Conservation (phyloP, 352 stramenopile species). For the Phytophthora capsici region DNA sequence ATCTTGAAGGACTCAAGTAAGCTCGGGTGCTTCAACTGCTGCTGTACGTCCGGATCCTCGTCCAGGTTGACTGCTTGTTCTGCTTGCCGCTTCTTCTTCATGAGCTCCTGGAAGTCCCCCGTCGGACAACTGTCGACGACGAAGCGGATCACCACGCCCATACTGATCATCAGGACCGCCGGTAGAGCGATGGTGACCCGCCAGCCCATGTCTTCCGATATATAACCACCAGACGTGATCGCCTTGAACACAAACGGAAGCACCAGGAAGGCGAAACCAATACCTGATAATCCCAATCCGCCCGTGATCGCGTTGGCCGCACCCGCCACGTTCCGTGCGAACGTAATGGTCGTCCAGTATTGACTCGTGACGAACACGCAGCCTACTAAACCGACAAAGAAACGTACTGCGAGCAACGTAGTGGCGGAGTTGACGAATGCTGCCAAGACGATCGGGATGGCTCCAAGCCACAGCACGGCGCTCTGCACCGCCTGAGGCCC, state of each 20-base stretch:
- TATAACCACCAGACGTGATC: slow-evolving; percentile 15
- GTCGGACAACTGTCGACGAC: slow-evolving; percentile 92
- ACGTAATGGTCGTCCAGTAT: slow-evolving; percentile 95
- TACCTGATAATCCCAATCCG: slow-evolving; percentile 93
- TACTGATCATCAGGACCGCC: slow-evolving; percentile 83
- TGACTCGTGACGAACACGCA: slow-evolving; percentile 77
- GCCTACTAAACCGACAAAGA: slow-evolving; percentile 95
- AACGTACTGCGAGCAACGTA: slow-evolving; percentile 83
- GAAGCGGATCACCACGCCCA: slow-evolving; percentile 74
- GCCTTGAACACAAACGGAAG: slow-evolving; percentile 28
- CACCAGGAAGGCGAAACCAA: slow-evolving; percentile 82
- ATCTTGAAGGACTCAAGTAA: slow-evolving; percentile 52
- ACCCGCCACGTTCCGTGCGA: slow-evolving; percentile 93
- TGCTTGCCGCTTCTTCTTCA: slow-evolving; percentile 56
- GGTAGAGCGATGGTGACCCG: slow-evolving; percentile 91
- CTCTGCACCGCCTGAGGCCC: slow-evolving; percentile 88
- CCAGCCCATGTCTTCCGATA: slow-evolving; percentile 87
- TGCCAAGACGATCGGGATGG: slow-evolving; percentile 84
- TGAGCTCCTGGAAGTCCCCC: slow-evolving; percentile 92
- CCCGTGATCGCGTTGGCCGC: slow-evolving; percentile 92
- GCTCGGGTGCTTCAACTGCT: slow-evolving; percentile 14
- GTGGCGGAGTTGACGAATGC: slow-evolving; percentile 84
- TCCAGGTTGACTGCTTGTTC: slow-evolving; percentile 39
- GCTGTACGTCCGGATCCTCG: neutral
- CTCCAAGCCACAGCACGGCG: slow-evolving; percentile 76